These are phyloP conservation scores for Volvox africanus DNA, from an alignment of 139 green algal species.

Conservation along the genomic window DNA sequence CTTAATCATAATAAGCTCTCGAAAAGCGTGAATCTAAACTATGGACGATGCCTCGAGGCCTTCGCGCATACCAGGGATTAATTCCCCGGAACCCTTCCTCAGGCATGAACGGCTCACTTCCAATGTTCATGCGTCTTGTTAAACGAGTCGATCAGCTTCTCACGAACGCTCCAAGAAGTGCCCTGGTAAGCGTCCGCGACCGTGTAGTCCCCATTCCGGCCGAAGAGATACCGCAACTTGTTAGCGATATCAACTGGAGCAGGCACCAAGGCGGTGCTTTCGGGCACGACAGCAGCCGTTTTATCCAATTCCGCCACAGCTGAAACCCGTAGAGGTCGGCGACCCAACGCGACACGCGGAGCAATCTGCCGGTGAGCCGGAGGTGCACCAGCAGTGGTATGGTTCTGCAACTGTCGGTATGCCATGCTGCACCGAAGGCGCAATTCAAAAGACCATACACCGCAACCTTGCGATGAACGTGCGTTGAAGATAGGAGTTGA, in stretches of 20 bases:
- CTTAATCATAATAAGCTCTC: not conserved
- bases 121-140: constrained; percentile 88
- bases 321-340: constrained; percentile 17
- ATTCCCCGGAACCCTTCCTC: not conserved
- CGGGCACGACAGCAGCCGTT: constrained; percentile 9
- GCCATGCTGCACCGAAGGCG: constrained; percentile 7
- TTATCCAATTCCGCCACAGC: constrained; percentile 57
- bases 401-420: constrained; percentile 22
- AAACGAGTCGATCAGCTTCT: constrained; percentile 88
- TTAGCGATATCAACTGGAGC: constrained; percentile 41
- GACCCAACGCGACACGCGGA: not conserved
- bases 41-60: not conserved
- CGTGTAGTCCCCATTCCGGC: constrained; percentile 47
- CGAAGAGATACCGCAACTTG: constrained; percentile 61
- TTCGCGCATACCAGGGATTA: not conserved
- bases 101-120: constrained; percentile 65
- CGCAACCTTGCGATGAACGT: not conserved
- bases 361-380: not conserved
- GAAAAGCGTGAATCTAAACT: too few relatives aligned
- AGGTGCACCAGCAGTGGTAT: constrained; percentile 12
- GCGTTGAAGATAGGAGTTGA: not conserved
- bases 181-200: constrained; percentile 69
- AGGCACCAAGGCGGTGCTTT: not conserved
- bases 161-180: constrained; percentile 82
- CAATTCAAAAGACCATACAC: not conserved